A percentile compares a stretch with the other conserved stretches of the same genome.
Evolutionary conservation across 2,329 filamentous ascomycete species (phyloP).

Genomic region (Chrysosporium keratinophilum): DNA sequence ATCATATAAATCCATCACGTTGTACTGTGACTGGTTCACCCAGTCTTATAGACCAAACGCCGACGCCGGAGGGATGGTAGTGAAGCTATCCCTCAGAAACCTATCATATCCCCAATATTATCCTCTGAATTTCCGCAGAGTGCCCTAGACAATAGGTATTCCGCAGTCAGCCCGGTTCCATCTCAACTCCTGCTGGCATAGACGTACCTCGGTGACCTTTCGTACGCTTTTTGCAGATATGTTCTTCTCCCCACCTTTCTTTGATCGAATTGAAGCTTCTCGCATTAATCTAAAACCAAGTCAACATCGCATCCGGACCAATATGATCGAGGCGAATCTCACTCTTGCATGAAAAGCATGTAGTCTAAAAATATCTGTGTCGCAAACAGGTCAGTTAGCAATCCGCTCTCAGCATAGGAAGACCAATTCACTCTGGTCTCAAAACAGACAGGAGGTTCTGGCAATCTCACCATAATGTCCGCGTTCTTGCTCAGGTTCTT

Average conservation of each 20-base stretch:
- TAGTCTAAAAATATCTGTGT: constrained; percentile 73
- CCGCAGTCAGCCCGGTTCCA: neutral
- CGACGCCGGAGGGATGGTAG: neutral
- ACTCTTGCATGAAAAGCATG: constrained; percentile 65
- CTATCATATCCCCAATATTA: constrained; percentile 29
- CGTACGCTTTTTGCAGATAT: constrained; percentile 66
- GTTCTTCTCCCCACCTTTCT: constrained; percentile 60
- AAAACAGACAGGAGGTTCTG: neutral
- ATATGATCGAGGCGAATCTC: constrained; percentile 21
- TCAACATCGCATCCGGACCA: constrained; percentile 1
- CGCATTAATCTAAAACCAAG: constrained; percentile 54
- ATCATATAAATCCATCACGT: too few relatives aligned
- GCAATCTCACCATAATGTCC: constrained; percentile 60
- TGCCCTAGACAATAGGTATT: constrained; percentile 40
- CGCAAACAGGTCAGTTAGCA: neutral
- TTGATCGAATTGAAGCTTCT: constrained; percentile 66
- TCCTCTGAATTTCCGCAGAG: constrained; percentile 58
- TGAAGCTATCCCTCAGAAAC: neutral
- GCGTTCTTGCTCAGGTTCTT: constrained; percentile 72
- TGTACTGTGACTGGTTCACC: too few relatives aligned
- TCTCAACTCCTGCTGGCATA: neutral
- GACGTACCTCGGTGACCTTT: constrained; percentile 62
- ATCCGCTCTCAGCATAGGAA: neutral
- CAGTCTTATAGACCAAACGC: neutral
- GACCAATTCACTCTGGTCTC: neutral